A percentile compares a stretch with the other conserved stretches of the same genome.
Evolutionary conservation across 306 rosid species (phyloP).

Genomic region (Pterocarpus macrocarpus): DNA sequence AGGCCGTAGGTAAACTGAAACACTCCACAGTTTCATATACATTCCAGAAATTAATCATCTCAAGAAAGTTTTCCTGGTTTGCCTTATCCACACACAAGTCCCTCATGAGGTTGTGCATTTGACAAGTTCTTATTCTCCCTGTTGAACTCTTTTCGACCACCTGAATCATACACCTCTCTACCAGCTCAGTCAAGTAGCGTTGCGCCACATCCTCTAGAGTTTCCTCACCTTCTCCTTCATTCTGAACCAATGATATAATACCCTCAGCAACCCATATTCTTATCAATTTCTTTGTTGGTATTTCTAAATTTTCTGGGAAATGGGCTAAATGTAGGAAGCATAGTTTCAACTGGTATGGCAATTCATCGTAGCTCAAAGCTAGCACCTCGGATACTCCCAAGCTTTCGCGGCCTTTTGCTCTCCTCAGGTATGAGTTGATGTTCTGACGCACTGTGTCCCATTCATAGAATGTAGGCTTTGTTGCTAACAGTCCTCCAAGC

Average conservation of each 20-base stretch:
- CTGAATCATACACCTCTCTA: constrained; percentile 59
- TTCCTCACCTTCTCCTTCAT: constrained; percentile 48
- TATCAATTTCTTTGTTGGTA: constrained; percentile 56
- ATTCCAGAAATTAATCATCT: constrained; percentile 44
- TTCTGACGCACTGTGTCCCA: constrained; percentile 60
- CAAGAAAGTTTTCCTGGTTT: constrained; percentile 58
- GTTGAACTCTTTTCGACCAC: constrained; percentile 51
- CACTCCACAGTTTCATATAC: constrained; percentile 31
- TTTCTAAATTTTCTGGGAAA: constrained; percentile 64
- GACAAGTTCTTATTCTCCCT: constrained; percentile 62
- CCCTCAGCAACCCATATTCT: constrained; percentile 75
- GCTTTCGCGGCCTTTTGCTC: constrained; percentile 50
- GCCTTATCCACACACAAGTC: constrained; percentile 58
- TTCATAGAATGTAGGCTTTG: constrained; percentile 56
- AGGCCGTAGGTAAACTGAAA: constrained; percentile 1
- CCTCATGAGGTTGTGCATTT: constrained; percentile 64
- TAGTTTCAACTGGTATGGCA: constrained; percentile 65
- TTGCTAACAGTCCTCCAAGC: constrained; percentile 68
- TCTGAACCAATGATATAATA: constrained; percentile 51
- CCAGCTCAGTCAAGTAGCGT: constrained; percentile 56
- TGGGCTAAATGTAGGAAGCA: constrained; percentile 66
- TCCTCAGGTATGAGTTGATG: constrained; percentile 54
- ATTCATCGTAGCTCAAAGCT: constrained; percentile 64
- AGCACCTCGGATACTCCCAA: constrained; percentile 27
- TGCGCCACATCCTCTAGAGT: constrained; percentile 50